Evolutionary conservation across 2,329 filamentous ascomycete species (phyloP), one percentile per base, ranked within the genome.

Genomic region (Colletotrichum orbiculare): DNA sequence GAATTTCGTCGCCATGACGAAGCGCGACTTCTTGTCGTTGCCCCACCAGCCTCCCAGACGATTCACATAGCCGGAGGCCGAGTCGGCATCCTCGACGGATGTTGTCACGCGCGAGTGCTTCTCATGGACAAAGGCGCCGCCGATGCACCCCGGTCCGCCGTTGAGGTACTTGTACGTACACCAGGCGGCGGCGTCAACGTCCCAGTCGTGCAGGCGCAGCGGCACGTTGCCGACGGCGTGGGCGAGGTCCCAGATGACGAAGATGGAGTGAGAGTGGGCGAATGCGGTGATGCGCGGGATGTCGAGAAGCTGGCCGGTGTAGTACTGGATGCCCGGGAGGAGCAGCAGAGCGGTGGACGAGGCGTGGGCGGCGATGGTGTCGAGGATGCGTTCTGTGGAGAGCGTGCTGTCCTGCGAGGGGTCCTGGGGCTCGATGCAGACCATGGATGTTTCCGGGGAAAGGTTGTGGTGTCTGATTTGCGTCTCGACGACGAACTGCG

Each of bases 151-250:
- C 0, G 94, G 93, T 0, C 94, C 94, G 34, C 89, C 89, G 74
- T 97, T 97, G 75, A 97, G 86, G 79, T 97, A 97, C 80, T 97
- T 97, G 84, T 97, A 97, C 15, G 90, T 94, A 78, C 94, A 97
- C 94, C 94, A 97, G 58, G 87, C 92, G 13, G 94, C 94, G 72
- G 97, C 97, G 76, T 97, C 94, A 39, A 96, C 93, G 69, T 91
- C 85, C 94, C 94, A 97, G 71, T 95, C 92, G 76, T 97, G 93
- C 17, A 97, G 83, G 63, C 83, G 79, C 15, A 97, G 78, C 45
- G 91, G 88, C 2, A 96, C 91, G 73, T 97, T 97, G 38, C 94
- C 94, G 25, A 87, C 91, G 0, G 93, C 92, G 75, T 97, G 93
- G 0, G 94, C 94, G 34, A 96, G 88, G 74, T 97, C 94, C 93